These are phyloP conservation scores for Diplocarpon rosae DNA, from an alignment of 2,329 filamentous ascomycete species.

Conservation along the genomic window DNA sequence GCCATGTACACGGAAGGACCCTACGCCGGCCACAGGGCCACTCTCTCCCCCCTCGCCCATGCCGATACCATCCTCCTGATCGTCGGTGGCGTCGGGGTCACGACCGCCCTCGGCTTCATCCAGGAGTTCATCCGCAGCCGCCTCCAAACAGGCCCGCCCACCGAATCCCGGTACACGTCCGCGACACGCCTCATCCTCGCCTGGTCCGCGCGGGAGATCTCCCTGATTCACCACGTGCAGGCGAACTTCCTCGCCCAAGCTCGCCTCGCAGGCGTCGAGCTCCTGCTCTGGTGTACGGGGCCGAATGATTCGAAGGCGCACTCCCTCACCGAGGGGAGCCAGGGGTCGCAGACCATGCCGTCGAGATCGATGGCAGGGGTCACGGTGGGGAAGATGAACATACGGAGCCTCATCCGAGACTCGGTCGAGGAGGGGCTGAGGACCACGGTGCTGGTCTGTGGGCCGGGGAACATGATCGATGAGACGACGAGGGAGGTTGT, in stretches of 20 bases:
- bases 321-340: not conserved
- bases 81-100: conserved; percentile 2
- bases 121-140: conserved; percentile 14
- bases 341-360: not conserved
- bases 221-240: conserved; percentile 19
- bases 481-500: not conserved
- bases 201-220: conserved; percentile 20
- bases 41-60: not conserved
- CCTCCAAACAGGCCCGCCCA: not conserved
- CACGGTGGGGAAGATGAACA: not conserved
- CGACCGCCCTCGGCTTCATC: conserved; percentile 1
- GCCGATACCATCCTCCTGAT: conserved; percentile 1
- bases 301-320: not conserved
- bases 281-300: not conserved
- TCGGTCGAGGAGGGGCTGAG: not conserved
- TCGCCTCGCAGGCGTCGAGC: not conserved
- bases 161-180: conserved; percentile 2
- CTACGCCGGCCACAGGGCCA: not conserved
- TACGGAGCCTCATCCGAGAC: not conserved
- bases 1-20: conserved; percentile 1
- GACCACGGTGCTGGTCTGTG: not conserved
- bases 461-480: not conserved
- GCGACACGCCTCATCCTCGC: conserved; percentile 19
- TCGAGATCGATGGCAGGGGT: not conserved
- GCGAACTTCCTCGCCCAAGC: conserved; percentile 10